These are phyloP conservation scores for Hyphopichia homilentoma DNA, from an alignment of 805 yeast species.

Conservation along the genomic window DNA sequence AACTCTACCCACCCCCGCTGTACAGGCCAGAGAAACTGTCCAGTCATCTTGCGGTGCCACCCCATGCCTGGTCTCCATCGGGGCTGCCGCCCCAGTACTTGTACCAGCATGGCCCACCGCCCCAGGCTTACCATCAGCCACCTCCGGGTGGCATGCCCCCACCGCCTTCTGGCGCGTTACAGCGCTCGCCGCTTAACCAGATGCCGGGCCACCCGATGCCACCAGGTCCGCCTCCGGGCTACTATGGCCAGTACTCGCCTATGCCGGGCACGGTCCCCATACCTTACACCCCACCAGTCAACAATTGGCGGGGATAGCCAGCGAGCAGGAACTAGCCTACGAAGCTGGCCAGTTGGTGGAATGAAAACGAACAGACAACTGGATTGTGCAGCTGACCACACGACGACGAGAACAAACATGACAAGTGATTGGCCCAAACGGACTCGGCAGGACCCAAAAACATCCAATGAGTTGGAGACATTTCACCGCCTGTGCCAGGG, in stretches of 20 bases:
- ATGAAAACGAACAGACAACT: too few species aligned
- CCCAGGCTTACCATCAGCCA: slow-evolving; percentile 3
- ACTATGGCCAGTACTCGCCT: slow-evolving; percentile 35
- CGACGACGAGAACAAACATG: too few species aligned
- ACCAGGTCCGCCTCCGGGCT: slow-evolving; percentile 30
- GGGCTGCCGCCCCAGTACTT: slow-evolving; percentile 14
- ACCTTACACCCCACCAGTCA: slow-evolving; percentile 15
- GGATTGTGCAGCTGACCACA: too few species aligned
- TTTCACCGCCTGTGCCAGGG: too few species aligned
- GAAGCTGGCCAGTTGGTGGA: too few species aligned
- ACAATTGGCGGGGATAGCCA: slow-evolving; percentile 23
- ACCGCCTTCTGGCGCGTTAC: background rate
- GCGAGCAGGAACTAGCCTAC: too few species aligned
- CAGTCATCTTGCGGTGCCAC: too few species aligned
- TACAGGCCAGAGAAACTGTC: too few species aligned
- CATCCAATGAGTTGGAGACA: too few species aligned
- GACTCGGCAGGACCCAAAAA: too few species aligned
- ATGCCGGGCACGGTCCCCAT: slow-evolving; percentile 25
- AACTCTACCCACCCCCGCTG: slow-evolving; percentile 5
- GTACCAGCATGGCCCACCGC: slow-evolving; percentile 16
- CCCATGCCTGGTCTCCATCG: slow-evolving; percentile 22
- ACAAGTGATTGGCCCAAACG: too few species aligned
- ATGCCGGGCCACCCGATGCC: slow-evolving; percentile 8
- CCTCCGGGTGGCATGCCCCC: background rate
- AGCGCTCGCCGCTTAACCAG: slow-evolving; percentile 2